phyloP scores from a whole-genome alignment of 169 alveolate species.

The Plasmodium fragile region DNA sequence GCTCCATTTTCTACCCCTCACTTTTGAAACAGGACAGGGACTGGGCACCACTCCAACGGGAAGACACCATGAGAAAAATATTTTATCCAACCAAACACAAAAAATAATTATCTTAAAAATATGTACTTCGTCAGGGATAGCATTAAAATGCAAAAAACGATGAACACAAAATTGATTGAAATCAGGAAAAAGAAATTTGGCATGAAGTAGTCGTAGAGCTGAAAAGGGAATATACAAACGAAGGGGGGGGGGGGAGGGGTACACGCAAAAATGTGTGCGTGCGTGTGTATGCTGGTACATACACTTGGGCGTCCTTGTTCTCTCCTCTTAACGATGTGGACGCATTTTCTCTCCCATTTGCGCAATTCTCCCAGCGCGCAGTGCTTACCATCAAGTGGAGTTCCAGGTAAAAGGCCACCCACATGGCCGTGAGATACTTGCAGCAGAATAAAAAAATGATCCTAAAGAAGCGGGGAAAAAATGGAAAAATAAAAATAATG shows the following conservation, averaged over 20 bases:
- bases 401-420: slow-evolving; percentile 26
- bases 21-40: slow-evolving; percentile 29
- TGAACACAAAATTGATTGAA: neutral
- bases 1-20: neutral
- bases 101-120: slow-evolving; percentile 36
- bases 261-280: neutral
- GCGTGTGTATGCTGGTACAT: neutral
- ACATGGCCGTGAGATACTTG: slow-evolving; percentile 22
- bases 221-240: slow-evolving; percentile 25
- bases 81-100: slow-evolving; percentile 33
- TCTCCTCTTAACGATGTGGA: neutral
- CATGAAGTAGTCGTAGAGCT: slow-evolving; percentile 52
- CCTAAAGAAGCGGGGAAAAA: slow-evolving; percentile 22
- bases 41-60: slow-evolving; percentile 32
- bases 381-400: slow-evolving; percentile 45
- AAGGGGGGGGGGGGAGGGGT: neutral
- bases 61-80: neutral
- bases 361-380: neutral
- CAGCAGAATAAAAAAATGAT: slow-evolving; percentile 10
- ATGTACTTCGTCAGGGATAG: slow-evolving; percentile 32
- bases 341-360: neutral
- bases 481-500: neutral
- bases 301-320: neutral
- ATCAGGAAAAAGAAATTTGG: slow-evolving; percentile 34
- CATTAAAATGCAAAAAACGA: neutral